These are phyloP conservation scores for Coelastrella sp. DNA, from an alignment of 139 green algal genomes.

Conservation along the genomic window DNA sequence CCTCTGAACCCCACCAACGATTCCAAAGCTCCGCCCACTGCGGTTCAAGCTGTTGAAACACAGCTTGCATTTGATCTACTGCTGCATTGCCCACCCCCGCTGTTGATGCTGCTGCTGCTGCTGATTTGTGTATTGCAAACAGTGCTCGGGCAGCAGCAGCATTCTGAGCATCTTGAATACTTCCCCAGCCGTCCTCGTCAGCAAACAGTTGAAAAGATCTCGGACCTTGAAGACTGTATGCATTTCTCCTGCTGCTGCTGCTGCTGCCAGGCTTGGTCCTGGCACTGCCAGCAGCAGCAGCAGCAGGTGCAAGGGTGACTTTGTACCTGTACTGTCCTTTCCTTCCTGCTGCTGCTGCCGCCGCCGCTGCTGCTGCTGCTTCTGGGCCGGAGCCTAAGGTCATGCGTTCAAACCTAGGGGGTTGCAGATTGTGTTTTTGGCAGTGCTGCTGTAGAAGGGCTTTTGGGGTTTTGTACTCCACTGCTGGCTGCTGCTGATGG, in stretches of 20 bases:
- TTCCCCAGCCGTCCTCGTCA: slow-evolving; percentile 39
- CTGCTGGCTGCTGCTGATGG: background rate
- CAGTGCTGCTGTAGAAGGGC: slow-evolving; percentile 90
- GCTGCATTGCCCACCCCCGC: slow-evolving; percentile 36
- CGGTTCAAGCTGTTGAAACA: slow-evolving; percentile 49
- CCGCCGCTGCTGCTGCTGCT: background rate
- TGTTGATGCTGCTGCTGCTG: slow-evolving; percentile 18
- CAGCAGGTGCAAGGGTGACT: slow-evolving; percentile 5
- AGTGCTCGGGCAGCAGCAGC: slow-evolving; percentile 80
- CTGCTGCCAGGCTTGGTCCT: background rate
- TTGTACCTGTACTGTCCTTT: slow-evolving; percentile 29
- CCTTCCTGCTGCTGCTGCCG: background rate
- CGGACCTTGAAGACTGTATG: background rate
- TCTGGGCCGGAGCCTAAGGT: background rate
- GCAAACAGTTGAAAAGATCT: slow-evolving; percentile 45
- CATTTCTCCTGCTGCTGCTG: background rate
- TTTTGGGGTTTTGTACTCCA: slow-evolving; percentile 66
- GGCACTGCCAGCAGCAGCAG: background rate
- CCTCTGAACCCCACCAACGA: slow-evolving; percentile 52
- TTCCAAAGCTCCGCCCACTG: slow-evolving; percentile 70
- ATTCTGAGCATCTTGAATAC: slow-evolving; percentile 85
- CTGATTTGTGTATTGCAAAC: slow-evolving; percentile 59
- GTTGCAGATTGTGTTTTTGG: slow-evolving; percentile 68
- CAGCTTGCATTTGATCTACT: slow-evolving; percentile 2
- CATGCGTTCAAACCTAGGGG: slow-evolving; percentile 74